Base-by-base conservation (phyloP, 176 grass and related monocot genomes). In the Oryza brachyantha region DNA sequence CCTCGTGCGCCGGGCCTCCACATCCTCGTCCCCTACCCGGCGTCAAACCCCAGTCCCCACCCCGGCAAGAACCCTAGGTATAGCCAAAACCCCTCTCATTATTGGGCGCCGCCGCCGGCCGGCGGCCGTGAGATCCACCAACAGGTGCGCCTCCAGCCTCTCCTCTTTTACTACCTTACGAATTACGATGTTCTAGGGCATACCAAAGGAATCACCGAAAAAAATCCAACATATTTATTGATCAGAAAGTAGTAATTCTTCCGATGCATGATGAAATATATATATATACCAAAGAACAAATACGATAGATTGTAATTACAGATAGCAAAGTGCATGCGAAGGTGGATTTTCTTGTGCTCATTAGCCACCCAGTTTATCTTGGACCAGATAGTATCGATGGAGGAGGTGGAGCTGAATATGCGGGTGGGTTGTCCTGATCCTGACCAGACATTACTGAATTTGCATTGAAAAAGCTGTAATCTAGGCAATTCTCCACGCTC, bases 311-410 rank as follows among this genome's bases (percentile, higher is more conserved):
- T 50, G 50, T 29, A 76, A 29, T 75, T 75, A 67, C 45, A 58
- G 27, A 37, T 60, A 9, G n/a, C 10, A 11, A 67, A 35, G 26
- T 68, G 39, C 41, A 43, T 68, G 46, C n/a, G 31, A 32, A 61
- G 46, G 5, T 26, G 45, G 24, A 10, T 66, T 55, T 37, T 74
- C 24, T 65, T 82, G 12, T 43, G 11, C 66, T 17, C 35, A 42
- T 13, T 42, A 42, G 11, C 31, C 55, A 48, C 10, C 29, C n/a
- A 36, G 28, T 77, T 84, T 55, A 84, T 67, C 82, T 78, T 16
- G 82, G 82, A 25, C 82, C 28, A 70, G 82, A 84, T 84, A 84
- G 52, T 40, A 78, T n/a, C 13, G 82, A 78, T 84, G 82, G 74
- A 60, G 26, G 16, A 38, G 82, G 74, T 84, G 66, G 74, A 38